Evolutionary conservation across 164 flowering plant genomes (phyloP).

Genomic region (Berberis vulgaris): DNA sequence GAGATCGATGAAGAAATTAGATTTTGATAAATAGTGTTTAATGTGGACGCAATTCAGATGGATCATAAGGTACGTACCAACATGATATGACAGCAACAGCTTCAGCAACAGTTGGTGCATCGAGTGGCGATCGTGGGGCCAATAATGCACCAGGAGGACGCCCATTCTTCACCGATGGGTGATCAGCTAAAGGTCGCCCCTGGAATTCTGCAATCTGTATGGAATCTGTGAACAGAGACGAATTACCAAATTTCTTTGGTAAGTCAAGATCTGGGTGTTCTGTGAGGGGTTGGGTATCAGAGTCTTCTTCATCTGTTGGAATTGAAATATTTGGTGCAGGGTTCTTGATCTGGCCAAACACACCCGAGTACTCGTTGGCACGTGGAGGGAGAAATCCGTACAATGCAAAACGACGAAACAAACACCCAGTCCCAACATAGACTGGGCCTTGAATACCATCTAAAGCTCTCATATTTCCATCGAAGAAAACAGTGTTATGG

Average conservation of each 20-base stretch:
- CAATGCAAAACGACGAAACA: conserved; percentile 6
- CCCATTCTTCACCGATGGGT: conserved; percentile 1
- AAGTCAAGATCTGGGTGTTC: conserved; percentile 4
- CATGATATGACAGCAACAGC: conserved; percentile 5
- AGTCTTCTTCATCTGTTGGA: conserved; percentile 2
- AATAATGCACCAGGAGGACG: conserved; percentile 4
- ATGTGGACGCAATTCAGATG: too few species aligned
- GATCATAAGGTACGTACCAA: not conserved
- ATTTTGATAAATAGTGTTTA: too few species aligned
- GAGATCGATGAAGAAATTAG: too few species aligned
- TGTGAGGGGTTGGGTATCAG: conserved; percentile 4
- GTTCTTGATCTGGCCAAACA: conserved; percentile 1
- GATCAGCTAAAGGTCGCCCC: conserved; percentile 5
- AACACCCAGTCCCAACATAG: conserved; percentile 1
- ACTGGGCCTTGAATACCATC: conserved; percentile 4
- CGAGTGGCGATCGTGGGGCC: conserved; percentile 1
- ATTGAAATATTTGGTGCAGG: not conserved
- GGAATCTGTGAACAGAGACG: conserved; percentile 1
- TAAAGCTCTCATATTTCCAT: conserved; percentile 3
- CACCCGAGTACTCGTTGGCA: conserved; percentile 1
- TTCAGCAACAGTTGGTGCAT: conserved; percentile 5
- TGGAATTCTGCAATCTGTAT: conserved; percentile 4
- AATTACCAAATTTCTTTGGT: conserved; percentile 8
- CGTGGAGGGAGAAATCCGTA: conserved; percentile 5
- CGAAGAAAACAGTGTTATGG: conserved; percentile 6